Percentiles rank a stretch among this genome's conserved stretches.
These are phyloP conservation scores for Taphrina confusa DNA, from an alignment of 1,139 yeast genomes.

Conservation along the genomic window DNA sequence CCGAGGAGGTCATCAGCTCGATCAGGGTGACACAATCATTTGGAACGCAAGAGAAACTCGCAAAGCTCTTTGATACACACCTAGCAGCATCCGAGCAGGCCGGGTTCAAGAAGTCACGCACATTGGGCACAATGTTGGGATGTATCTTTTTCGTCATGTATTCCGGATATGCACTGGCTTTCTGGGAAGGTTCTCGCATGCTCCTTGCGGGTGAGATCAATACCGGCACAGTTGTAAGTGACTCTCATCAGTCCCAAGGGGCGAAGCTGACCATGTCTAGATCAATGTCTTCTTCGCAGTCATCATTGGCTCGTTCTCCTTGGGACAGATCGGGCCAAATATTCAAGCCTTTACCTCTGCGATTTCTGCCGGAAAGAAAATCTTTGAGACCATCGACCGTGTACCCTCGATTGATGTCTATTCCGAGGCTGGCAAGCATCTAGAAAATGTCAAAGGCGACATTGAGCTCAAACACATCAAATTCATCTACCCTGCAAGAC, in stretches of 20 bases:
- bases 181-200: constrained; percentile 49
- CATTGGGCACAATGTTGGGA: constrained; percentile 46
- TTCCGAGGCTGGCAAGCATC: constrained; percentile 47
- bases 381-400: constrained; percentile 52
- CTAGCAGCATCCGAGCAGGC: constrained; percentile 44
- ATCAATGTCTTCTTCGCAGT: constrained; percentile 42
- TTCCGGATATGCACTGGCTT: constrained; percentile 47
- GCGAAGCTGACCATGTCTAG: no score
- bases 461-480: constrained; percentile 66
- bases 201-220: constrained; percentile 36
- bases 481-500: constrained; percentile 86
- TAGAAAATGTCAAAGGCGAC: constrained; percentile 46
- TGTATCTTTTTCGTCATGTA: constrained; percentile 42
- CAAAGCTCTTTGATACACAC: constrained; percentile 45
- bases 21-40: constrained; percentile 52
- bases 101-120: constrained; percentile 44
- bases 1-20: constrained; percentile 51
- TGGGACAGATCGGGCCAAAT: constrained; percentile 51
- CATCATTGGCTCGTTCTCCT: constrained; percentile 49
- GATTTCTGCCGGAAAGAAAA: constrained; percentile 49
- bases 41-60: constrained; percentile 50
- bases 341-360: constrained; percentile 49
- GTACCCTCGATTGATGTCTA: constrained; percentile 48
- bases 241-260: no score
- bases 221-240: constrained; percentile 36